Base-by-base conservation (phyloP, 2,329 filamentous ascomycete genomes). In the Penicillium sp. region DNA sequence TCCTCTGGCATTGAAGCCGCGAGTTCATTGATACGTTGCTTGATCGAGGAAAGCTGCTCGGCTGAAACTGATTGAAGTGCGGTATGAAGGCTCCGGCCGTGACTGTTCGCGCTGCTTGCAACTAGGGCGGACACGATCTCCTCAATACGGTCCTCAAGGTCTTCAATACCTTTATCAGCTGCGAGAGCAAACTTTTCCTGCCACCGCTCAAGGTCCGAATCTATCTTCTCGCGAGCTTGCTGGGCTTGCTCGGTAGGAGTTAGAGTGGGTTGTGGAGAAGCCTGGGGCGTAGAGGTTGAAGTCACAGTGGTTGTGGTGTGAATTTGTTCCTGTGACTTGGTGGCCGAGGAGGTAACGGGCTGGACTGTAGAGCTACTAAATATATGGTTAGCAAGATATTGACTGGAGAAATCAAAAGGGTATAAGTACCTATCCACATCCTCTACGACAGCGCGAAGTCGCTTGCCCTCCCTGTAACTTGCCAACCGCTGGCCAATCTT, bases 401-500 rank as follows among this genome's bases (percentile, higher is more conserved):
- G 53, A 29, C 31, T 39, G 6, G 51, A 35, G 31, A 47, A 45
- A 31, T 1, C 12, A 39, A 27, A 27, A n/a, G 21, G 31, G 60
- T 61, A 15, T 16, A 21, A 18, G 34, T 71, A 78, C 73, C 67
- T 75, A 50, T 84, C 81, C 50, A 79, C 72, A 41, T 83, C 80
- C 46, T 85, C 80, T 40, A 83, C 75, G 18, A 79, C 81, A 35
- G 83, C 80, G 61, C 86, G 80, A 23, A 88, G 64, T 62, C 84
- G 86, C 68, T 83, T 84, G 21, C 84, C 84, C 64, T 83, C 80
- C 23, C 80, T 74, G 55, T 81, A 81, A 59, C 76, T 78, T 39
- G 91, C 92, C 12, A 99, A 82, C 44, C 92, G 86, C 76, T 97
- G 89, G 13, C 90, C 90, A 66, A 99, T 97, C 65, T 91, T 90